Base-by-base conservation (phyloP, 2,329 filamentous ascomycete species). In the Aspergillus aculeatus region DNA sequence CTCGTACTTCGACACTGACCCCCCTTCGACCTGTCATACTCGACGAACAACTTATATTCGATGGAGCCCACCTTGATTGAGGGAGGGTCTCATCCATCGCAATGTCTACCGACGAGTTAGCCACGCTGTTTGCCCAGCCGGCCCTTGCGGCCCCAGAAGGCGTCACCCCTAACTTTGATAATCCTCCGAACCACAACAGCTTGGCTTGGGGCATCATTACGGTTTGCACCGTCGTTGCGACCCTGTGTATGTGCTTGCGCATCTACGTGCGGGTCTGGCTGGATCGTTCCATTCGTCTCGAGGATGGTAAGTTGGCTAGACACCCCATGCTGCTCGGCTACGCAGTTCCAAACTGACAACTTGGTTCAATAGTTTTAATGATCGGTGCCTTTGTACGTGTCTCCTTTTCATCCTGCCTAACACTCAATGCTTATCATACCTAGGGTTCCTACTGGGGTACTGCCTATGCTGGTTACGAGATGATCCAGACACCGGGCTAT, bases 361-460 rank as follows among this genome's bases (percentile, higher is more conserved):
- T 7, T 31, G 19, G 19, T 24, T 38, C 6, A 6, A 24, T 50
- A 61, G 59, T 54, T 2, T 24, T 62, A 53, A 58, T 55, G 24
- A 29, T 64, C n/a, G 23, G 50, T 16, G 62, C 57, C 19, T 63
- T 59, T 38, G 62, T 62, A 48, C 16, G 44, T 51, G 1, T 5
- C 2, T 12, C 2, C 38, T 44, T 24, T 7, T 7, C 19, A 5
- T 32, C 19, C 7, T 16, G 10, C 3, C 29, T 16, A 19, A n/a
- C 7, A 6, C 19, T 29, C n/a, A 32, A 29, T 47, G 6, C 14
- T n/a, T 32, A 56, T 47, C 14, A 44, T 38, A 21, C 38, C 21
- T 26, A 68, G 66, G 66, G 62, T 14, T 50, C 60, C n/a, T 68
- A 62, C 47, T 68, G 65, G 59, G 66, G 65, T 9, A 61, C 64